These are phyloP conservation scores for Lanmaoa rubissima DNA, from an alignment of 768 basidiomycete genomes.

Conservation along the genomic window DNA sequence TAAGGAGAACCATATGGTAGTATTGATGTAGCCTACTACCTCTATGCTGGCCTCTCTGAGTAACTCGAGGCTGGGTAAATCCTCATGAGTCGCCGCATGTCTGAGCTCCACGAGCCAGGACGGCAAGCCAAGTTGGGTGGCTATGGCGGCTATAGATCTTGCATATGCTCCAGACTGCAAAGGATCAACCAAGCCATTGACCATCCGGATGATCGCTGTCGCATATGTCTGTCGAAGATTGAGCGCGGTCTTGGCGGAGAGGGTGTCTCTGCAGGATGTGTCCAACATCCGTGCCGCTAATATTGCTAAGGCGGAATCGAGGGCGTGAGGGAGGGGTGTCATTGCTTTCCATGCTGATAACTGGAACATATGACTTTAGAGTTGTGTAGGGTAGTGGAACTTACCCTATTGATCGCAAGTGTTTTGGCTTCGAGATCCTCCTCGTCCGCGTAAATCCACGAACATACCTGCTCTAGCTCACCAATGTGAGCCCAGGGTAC, in stretches of 20 bases:
- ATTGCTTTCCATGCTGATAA: constrained; percentile 78
- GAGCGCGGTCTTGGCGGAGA: constrained; percentile 37
- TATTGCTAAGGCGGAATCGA: constrained; percentile 69
- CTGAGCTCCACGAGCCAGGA: constrained; percentile 88
- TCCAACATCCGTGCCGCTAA: constrained; percentile 63
- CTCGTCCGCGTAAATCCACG: constrained; percentile 72
- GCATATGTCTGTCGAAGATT: constrained; percentile 76
- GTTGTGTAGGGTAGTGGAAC: constrained; percentile 21
- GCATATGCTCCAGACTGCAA: constrained; percentile 88
- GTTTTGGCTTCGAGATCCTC: constrained; percentile 53
- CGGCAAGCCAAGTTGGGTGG: constrained; percentile 82
- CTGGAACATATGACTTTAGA: constrained; percentile 37
- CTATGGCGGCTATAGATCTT: constrained; percentile 86
- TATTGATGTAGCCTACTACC: constrained; percentile 36
- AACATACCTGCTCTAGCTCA: constrained; percentile 75
- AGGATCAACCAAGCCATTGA: constrained; percentile 95
- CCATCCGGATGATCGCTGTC: constrained; percentile 79
- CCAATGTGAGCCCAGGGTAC: constrained; percentile 71
- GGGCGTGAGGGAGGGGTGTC: constrained; percentile 74
- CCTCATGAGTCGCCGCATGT: constrained; percentile 96
- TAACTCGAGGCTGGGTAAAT: constrained; percentile 80
- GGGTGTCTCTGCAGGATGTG: constrained; percentile 17
- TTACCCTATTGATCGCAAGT: constrained; percentile 63
- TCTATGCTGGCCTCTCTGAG: constrained; percentile 76
- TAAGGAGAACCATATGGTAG: neutral